Conservation (phyloP, 2,329 filamentous ascomycete genomes). For the Purpureocillium lavendulum region DNA sequence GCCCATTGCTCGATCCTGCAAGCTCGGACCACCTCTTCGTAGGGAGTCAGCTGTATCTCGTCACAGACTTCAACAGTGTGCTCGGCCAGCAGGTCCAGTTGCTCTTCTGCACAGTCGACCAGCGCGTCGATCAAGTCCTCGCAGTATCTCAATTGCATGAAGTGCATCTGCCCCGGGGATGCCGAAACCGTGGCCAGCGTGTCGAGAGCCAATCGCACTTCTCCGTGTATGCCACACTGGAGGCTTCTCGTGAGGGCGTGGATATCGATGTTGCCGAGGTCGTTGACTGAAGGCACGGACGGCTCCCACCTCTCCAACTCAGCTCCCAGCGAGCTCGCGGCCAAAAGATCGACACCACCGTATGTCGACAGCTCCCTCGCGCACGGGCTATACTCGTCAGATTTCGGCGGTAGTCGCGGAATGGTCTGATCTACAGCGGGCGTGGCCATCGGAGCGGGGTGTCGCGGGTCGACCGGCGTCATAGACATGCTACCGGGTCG, state of each 20-base stretch:
- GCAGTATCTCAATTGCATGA: constrained; percentile 61
- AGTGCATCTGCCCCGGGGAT: constrained; percentile 57
- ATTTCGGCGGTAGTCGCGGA: constrained; percentile 32
- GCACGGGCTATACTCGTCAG: constrained; percentile 47
- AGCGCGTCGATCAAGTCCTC: constrained; percentile 85
- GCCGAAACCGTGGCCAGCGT: constrained; percentile 60
- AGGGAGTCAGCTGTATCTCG: constrained; percentile 71
- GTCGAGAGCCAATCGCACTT: constrained; percentile 85
- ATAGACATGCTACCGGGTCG: constrained; percentile 33
- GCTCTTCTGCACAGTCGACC: constrained; percentile 84
- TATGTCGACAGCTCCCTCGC: constrained; percentile 48
- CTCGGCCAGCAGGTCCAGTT: constrained; percentile 76
- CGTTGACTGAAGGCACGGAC: constrained; percentile 63
- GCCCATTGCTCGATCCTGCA: constrained; percentile 65
- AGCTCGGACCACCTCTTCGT: constrained; percentile 80
- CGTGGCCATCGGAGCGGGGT: constrained; percentile 10
- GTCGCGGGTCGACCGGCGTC: constrained; percentile 24
- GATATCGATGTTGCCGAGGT: constrained; percentile 84
- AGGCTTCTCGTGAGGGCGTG: constrained; percentile 82
- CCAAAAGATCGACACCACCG: constrained; percentile 65
- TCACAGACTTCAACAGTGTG: constrained; percentile 81
- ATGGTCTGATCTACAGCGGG: constrained; percentile 19
- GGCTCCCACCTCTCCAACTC: constrained; percentile 64
- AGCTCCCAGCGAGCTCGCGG: constrained; percentile 54
- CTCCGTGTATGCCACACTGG: constrained; percentile 80